A percentile compares a stretch with the other conserved stretches of the same genome.
Conservation (phyloP, 2,329 filamentous ascomycete species). For the Plectosphaerella sp. region DNA sequence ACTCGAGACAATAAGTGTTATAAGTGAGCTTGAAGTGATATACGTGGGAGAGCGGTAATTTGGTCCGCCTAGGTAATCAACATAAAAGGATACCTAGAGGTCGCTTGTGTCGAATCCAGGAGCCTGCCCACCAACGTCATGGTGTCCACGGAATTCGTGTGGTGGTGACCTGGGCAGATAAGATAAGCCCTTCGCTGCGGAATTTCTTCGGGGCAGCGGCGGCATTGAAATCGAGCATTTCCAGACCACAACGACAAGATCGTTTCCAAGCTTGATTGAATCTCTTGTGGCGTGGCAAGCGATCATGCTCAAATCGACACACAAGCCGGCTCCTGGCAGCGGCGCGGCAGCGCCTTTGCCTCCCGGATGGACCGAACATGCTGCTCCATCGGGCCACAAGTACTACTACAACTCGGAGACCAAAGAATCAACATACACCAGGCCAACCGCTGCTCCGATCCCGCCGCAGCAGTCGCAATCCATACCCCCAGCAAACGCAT, state of each 20-base stretch:
- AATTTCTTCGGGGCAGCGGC: too few species aligned
- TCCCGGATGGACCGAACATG: slow-evolving; percentile 89
- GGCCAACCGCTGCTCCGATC: slow-evolving; percentile 47
- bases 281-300: background rate
- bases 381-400: slow-evolving; percentile 76
- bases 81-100: too few species aligned
- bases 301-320: slow-evolving; percentile 72
- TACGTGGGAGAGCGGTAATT: too few species aligned
- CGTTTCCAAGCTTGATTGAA: background rate
- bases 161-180: too few species aligned
- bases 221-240: too few species aligned
- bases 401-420: slow-evolving; percentile 86
- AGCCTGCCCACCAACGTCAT: too few species aligned
- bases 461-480: slow-evolving; percentile 14
- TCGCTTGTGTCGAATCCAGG: too few species aligned
- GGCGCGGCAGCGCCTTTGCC: slow-evolving; percentile 55
- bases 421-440: slow-evolving; percentile 81
- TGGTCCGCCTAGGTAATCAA: too few species aligned
- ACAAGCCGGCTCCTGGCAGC: slow-evolving; percentile 50
- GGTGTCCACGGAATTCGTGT: too few species aligned
- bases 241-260: background rate
- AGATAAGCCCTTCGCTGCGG: too few species aligned
- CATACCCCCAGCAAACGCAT: slow-evolving; percentile 30
- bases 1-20: too few species aligned
- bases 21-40: too few species aligned